A percentile compares a stretch with the other conserved stretches of the same genome.
Conservation (phyloP, 495 filamentous ascomycete species). For the Talaromyces liani region DNA sequence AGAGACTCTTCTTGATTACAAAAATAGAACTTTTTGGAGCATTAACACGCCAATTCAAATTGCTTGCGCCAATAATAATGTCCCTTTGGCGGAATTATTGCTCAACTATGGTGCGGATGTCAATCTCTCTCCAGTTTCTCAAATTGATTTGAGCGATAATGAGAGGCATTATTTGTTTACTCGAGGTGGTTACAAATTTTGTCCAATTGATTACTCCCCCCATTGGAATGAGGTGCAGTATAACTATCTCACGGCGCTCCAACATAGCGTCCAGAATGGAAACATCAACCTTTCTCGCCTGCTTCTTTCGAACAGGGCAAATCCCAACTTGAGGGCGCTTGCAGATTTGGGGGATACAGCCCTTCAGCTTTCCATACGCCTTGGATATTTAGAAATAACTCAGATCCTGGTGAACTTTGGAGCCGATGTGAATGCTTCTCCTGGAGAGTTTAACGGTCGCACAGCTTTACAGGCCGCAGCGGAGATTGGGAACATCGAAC, state of each 20-base stretch:
- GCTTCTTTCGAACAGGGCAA: conserved; percentile 11
- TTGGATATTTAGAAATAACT: conserved; percentile 13
- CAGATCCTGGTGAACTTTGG: conserved; percentile 17
- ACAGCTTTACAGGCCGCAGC: conserved; percentile 15
- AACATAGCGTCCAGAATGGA: conserved; percentile 6
- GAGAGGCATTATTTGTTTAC: background rate
- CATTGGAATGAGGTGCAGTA: background rate
- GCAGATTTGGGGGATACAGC: conserved; percentile 9
- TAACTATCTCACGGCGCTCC: background rate
- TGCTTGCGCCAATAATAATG: conserved; percentile 6
- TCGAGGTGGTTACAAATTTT: background rate
- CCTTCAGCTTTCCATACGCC: conserved; percentile 19
- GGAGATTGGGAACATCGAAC: conserved; percentile 1
- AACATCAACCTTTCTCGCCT: conserved; percentile 9
- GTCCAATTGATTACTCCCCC: background rate
- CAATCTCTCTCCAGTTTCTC: background rate
- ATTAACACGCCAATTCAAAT: conserved; percentile 8
- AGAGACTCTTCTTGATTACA: background rate
- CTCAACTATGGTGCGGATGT: conserved; percentile 7
- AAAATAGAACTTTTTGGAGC: background rate
- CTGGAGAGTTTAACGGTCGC: conserved; percentile 9
- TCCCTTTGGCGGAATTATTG: conserved; percentile 6
- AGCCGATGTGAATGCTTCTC: conserved; percentile 5
- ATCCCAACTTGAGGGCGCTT: background rate
- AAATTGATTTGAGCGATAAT: background rate